Percentiles rank a stretch among this genome's conserved stretches.
phyloP scores from a whole-genome alignment of 1,139 yeast genomes.

The Geotrichum cucujoidarum region DNA sequence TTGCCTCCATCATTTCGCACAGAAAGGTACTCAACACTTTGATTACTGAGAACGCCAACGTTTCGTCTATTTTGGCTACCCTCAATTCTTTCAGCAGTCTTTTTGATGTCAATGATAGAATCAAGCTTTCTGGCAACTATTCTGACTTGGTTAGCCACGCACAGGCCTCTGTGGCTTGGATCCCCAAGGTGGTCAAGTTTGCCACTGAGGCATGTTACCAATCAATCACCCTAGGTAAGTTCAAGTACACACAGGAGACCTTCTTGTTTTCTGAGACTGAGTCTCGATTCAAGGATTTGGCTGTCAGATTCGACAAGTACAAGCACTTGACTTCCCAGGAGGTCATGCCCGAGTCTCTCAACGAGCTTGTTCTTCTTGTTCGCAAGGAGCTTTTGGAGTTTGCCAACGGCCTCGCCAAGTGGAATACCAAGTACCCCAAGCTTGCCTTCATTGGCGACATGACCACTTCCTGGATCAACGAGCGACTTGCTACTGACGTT shows the following conservation, averaged over 20 bases:
- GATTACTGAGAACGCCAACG: constrained; percentile 8
- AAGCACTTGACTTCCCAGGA: constrained; percentile 6
- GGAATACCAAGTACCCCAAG: constrained; percentile 16
- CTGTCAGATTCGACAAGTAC: constrained; percentile 14
- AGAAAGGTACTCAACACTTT: constrained; percentile 12
- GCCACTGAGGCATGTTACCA: constrained; percentile 19
- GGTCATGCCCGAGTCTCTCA: constrained; percentile 17
- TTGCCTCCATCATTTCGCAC: constrained; percentile 45
- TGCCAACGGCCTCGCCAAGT: constrained; percentile 2
- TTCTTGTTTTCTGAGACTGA: constrained; percentile 17
- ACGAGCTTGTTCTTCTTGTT: constrained; percentile 9
- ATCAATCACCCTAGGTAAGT: constrained; percentile 15
- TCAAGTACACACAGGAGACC: constrained; percentile 14
- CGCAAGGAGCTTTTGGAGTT: constrained; percentile 11
- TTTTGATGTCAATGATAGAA: constrained; percentile 29
- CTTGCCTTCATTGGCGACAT: constrained; percentile 17
- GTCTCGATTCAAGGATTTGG: constrained; percentile 17
- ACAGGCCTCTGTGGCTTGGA: constrained; percentile 20
- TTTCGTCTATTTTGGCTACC: constrained; percentile 11
- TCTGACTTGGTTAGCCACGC: constrained; percentile 6
- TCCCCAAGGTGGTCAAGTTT: constrained; percentile 22
- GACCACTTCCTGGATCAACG: constrained; percentile 15
- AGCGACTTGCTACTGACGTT: constrained; percentile 2
- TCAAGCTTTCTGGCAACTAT: constrained; percentile 5
- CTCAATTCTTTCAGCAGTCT: constrained; percentile 20